Conservation (phyloP, 768 basidiomycete species). For the Kondoa subrosea region DNA sequence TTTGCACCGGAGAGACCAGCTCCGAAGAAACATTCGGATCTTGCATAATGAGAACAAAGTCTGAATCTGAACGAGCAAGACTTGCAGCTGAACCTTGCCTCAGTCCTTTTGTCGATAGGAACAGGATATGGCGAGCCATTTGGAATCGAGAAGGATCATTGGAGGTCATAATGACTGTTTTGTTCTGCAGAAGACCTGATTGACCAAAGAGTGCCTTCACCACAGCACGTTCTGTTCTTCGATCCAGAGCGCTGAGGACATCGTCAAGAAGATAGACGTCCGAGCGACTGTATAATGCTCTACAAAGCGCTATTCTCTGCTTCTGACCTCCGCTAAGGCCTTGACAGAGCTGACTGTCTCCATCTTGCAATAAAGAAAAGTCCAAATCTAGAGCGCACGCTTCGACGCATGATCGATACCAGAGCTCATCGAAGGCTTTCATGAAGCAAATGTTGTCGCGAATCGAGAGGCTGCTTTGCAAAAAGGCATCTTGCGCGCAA, state of each 20-base stretch:
- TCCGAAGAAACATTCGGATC: no score
- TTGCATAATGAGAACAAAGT: no score
- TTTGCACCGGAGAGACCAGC: no score
- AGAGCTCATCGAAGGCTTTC: constrained; percentile 3
- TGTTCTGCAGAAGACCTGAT: constrained; percentile 10
- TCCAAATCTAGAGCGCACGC: constrained; percentile 17
- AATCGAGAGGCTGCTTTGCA: constrained; percentile 9
- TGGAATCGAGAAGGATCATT: constrained; percentile 3
- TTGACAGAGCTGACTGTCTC: constrained; percentile 12
- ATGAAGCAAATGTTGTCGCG: constrained; percentile 18
- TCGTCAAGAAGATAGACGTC: constrained; percentile 14
- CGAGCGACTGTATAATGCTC: constrained; percentile 12
- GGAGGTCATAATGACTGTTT: constrained; percentile 17
- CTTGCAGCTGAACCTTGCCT: no score
- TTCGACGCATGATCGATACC: constrained; percentile 9
- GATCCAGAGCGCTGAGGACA: constrained; percentile 17
- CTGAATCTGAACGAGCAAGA: no score
- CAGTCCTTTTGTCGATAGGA: no score
- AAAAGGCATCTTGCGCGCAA: constrained; percentile 6
- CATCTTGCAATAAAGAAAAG: not conserved
- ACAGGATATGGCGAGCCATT: not conserved
- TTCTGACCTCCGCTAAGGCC: constrained; percentile 16
- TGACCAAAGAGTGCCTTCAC: constrained; percentile 13
- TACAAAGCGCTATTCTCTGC: constrained; percentile 13
- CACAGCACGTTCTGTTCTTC: constrained; percentile 15